Evolutionary conservation across 331 rosid species (phyloP), one percentile per base, ranked within the genome.

Genomic region (Erythrophleum ivorense): DNA sequence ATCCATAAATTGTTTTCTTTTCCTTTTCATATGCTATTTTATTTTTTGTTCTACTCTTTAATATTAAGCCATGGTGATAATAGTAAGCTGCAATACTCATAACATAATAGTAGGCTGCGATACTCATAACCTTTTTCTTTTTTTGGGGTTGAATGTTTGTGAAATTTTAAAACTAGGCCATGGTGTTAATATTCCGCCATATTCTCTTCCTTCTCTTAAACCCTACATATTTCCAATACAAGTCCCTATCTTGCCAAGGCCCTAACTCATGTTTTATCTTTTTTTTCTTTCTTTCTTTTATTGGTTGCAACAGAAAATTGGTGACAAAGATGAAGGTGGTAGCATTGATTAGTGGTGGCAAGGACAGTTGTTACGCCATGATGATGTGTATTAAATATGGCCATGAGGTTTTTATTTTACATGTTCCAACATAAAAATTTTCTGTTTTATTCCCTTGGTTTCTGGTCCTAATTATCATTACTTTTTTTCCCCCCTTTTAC

Each of bases 301-400:
- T 29, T 60, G 40, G 16, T 9, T 21, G 46, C 60, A 11, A 16
- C 62, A 62, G 80, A 33, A 78, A 36, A 34, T 16, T 19, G 66
- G 40, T 66, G 9, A 2, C 4, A 31, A 82, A 75, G 80, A 90
- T 95, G 99, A 95, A 95, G 90, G 98, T 91, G 80, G 97, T 95
- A 53, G 99, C 98, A 36, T 82, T 95, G 19, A 90, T 95, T 24
- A 95, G 98, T 82, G 99, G 99, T 53, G 99, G 98, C 84, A 95
- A 95, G 84, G 99, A 95, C 84, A 95, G 99, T 79, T 95, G 98
- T 80, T 93, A 88, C 64, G 97, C 94, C 76, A 95, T 93, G 99
- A 95, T 95, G 90, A 93, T 91, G 82, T 88, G 87, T 68, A 85
- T 90, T 79, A 88, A 95, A 31, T 91, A 90, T 43, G 97, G 97